These are phyloP conservation scores for Barnettozyma vustinii DNA, from an alignment of 805 yeast species.

Conservation along the genomic window DNA sequence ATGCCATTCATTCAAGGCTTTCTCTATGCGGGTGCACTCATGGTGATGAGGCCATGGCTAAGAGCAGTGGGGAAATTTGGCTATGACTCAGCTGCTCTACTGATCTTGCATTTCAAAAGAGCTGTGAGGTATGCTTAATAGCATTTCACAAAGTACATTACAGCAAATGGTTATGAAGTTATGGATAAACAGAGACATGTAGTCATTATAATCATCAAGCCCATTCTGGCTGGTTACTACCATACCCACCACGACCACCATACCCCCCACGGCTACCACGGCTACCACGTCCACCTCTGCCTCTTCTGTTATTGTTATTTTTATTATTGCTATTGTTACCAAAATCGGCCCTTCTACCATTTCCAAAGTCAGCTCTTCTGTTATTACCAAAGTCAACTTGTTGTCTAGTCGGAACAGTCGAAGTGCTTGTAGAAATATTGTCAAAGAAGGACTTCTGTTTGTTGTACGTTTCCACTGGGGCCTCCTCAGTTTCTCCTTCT, in stretches of 20 bases:
- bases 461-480: constrained; percentile 44
- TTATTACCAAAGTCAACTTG: not conserved
- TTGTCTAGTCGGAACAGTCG: constrained; percentile 24
- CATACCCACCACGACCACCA: not conserved
- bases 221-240: constrained; percentile 4
- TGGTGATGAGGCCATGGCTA: constrained; percentile 9
- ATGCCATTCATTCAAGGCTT: constrained; percentile 11
- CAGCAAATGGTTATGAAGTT: not conserved
- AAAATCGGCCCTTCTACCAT: constrained; percentile 9
- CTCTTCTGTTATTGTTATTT: constrained; percentile 14
- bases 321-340: not conserved
- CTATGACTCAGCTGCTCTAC: constrained; percentile 1
- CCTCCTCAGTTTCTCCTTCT: constrained; percentile 16
- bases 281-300: constrained; percentile 12
- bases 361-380: constrained; percentile 1
- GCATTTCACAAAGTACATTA: no score
- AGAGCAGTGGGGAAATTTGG: constrained; percentile 3
- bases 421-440: constrained; percentile 65
- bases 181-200: not conserved
- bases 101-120: constrained; percentile 3
- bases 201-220: not conserved
- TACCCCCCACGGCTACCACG: constrained; percentile 4
- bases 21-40: constrained; percentile 1
- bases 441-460: constrained; percentile 87
- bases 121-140: constrained; percentile 6